Conservation (phyloP, 441 rosid species). For the Pelargonium cotyledonis region DNA sequence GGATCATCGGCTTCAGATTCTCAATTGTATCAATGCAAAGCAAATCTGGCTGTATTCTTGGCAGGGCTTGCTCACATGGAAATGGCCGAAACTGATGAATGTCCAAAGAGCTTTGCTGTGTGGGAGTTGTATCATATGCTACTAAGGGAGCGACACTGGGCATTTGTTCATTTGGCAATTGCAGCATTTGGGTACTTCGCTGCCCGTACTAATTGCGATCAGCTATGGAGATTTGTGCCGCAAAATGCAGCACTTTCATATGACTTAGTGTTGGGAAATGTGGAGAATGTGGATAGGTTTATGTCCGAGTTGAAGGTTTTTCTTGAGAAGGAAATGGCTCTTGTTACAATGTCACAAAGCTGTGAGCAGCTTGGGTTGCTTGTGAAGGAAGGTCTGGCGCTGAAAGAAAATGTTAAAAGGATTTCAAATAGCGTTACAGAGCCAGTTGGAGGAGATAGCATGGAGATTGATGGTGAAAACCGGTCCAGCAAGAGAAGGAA, state of each 20-base stretch:
- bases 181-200: slow-evolving; percentile 79
- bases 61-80: slow-evolving; percentile 58
- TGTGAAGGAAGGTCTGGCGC: slow-evolving; percentile 44
- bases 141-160: slow-evolving; percentile 75
- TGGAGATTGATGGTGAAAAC: slow-evolving; percentile 31
- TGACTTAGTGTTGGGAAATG: slow-evolving; percentile 48
- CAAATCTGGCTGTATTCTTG: slow-evolving; percentile 61
- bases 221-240: slow-evolving; percentile 85
- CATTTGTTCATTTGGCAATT: slow-evolving; percentile 58
- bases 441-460: slow-evolving; percentile 20
- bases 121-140: slow-evolving; percentile 76
- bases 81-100: slow-evolving; percentile 56
- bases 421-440: slow-evolving; percentile 22
- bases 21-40: slow-evolving; percentile 42
- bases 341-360: slow-evolving; percentile 34
- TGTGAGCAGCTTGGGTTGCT: slow-evolving; percentile 46
- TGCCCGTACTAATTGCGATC: slow-evolving; percentile 64
- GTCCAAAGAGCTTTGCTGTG: slow-evolving; percentile 53
- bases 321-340: slow-evolving; percentile 70
- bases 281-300: slow-evolving; percentile 54
- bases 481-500: slow-evolving; percentile 65
- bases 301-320: slow-evolving; percentile 70
- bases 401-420: slow-evolving; percentile 39
- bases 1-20: slow-evolving; percentile 35
- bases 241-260: slow-evolving; percentile 74